Conservation (phyloP, 2,329 filamentous ascomycete genomes). For the Aureobasidium sp. region DNA sequence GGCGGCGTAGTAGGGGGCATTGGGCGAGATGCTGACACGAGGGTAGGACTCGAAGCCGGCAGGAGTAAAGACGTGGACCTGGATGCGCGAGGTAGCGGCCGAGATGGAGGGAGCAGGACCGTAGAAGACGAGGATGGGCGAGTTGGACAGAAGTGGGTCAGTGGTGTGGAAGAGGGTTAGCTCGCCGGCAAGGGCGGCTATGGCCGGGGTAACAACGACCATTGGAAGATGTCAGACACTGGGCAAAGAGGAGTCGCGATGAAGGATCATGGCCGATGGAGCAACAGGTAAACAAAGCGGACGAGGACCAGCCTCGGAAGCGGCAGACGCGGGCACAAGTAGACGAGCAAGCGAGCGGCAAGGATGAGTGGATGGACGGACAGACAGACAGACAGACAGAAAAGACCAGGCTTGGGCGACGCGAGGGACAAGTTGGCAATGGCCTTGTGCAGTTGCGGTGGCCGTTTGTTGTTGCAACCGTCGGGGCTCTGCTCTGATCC, state of each 20-base stretch:
- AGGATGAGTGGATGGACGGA: not conserved
- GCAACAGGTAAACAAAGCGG: constrained; percentile 10
- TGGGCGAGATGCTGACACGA: constrained; percentile 86
- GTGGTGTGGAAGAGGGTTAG: constrained; percentile 83
- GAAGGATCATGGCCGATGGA: constrained; percentile 10
- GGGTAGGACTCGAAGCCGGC: constrained; percentile 86
- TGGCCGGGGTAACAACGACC: constrained; percentile 74
- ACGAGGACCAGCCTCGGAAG: constrained; percentile 17
- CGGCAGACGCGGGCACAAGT: not conserved
- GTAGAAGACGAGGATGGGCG: constrained; percentile 84
- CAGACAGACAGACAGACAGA: not conserved
- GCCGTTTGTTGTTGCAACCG: constrained; percentile 15
- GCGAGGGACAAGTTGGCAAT: constrained; percentile 11
- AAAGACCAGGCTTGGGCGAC: not conserved
- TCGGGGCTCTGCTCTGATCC: not conserved
- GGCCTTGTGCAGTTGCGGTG: no score
- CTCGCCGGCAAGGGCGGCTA: constrained; percentile 69
- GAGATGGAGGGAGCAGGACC: constrained; percentile 70
- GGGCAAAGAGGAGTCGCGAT: not conserved
- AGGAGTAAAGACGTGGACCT: constrained; percentile 84
- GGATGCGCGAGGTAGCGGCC: constrained; percentile 87
- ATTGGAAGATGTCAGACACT: constrained; percentile 40
- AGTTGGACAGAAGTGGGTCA: constrained; percentile 73
- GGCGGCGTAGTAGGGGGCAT: constrained; percentile 81
- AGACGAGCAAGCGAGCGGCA: not conserved